These are phyloP conservation scores for Gliomastix tumulicola DNA, from an alignment of 2,329 filamentous ascomycete species.

Conservation along the genomic window DNA sequence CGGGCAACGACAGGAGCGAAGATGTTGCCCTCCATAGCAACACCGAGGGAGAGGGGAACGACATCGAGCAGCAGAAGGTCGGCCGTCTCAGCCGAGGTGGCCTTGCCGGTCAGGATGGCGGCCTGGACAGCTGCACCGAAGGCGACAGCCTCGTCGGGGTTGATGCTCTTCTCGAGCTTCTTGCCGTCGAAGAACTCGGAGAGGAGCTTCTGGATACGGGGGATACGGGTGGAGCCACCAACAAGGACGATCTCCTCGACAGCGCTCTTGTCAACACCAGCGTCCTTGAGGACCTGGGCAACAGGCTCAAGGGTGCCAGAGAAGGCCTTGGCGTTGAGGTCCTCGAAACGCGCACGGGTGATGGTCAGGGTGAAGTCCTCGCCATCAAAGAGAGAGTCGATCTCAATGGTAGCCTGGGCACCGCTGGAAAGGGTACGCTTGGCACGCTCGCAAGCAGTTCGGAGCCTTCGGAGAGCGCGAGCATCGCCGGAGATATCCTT, in stretches of 20 bases:
- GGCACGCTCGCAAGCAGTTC: conserved; percentile 98
- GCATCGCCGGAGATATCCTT: conserved; percentile 76
- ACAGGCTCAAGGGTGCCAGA: conserved; percentile 90
- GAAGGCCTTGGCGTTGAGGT: conserved; percentile 95
- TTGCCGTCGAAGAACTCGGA: conserved; percentile 99
- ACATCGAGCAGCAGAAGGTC: conserved; percentile 96
- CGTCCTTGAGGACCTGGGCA: conserved; percentile 93
- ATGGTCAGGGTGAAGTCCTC: conserved; percentile 97
- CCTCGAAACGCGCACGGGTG: conserved; percentile 98
- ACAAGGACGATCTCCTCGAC: conserved; percentile 99
- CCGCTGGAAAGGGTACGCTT: conserved; percentile 98
- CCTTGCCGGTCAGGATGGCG: conserved; percentile 97
- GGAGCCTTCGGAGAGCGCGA: conserved; percentile 89
- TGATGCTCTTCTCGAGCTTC: conserved; percentile 99
- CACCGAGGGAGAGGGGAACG: conserved; percentile 91
- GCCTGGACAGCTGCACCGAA: conserved; percentile 99
- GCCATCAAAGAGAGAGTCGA: conserved; percentile 96
- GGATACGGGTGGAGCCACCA: conserved; percentile 98
- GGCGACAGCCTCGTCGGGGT: conserved; percentile 98
- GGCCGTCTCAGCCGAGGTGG: conserved; percentile 86
- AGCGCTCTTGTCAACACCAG: conserved; percentile 76
- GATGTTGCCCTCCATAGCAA: conserved; percentile 99
- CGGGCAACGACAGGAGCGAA: conserved; percentile 89
- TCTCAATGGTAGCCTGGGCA: conserved; percentile 96
- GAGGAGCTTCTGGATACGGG: conserved; percentile 97